A percentile compares a stretch with the other conserved stretches of the same genome.
Conservation (phyloP, 192 early-diverging fungal species). For the Blastocladiella britannica region DNA sequence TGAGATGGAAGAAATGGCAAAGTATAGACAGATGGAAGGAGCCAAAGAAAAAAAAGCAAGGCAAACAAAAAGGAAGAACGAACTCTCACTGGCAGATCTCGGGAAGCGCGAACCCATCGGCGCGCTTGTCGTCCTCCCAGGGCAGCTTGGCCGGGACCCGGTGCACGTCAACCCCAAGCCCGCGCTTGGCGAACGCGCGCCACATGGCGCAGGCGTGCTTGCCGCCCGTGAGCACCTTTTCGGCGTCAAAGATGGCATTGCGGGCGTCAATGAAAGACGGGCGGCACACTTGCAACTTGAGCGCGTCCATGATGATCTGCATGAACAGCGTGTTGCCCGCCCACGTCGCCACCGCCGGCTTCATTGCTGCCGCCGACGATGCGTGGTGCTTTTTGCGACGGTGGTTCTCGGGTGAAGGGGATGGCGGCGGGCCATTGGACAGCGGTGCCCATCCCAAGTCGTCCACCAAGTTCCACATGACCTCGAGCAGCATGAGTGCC, state of each 20-base stretch:
- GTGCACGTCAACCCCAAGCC: constrained; percentile 54
- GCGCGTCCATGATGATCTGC: constrained; percentile 48
- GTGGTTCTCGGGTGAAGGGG: too few species aligned
- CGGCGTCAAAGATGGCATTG: constrained; percentile 49
- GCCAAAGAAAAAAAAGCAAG: too few species aligned
- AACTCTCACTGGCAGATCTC: constrained; percentile 2
- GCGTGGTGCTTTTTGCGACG: constrained; percentile 6
- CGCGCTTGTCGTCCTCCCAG: constrained; percentile 33
- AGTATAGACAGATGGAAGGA: too few species aligned
- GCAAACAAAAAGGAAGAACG: too few species aligned
- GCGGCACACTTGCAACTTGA: constrained; percentile 57
- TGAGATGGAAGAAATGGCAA: too few species aligned
- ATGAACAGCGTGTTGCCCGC: constrained; percentile 46
- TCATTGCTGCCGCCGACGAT: background rate
- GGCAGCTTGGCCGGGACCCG: constrained; percentile 20
- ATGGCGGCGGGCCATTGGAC: too few species aligned
- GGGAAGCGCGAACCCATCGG: constrained; percentile 30
- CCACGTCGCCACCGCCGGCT: constrained; percentile 2
- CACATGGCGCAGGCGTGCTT: constrained; percentile 51
- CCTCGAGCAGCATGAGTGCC: constrained; percentile 80
- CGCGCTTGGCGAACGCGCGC: constrained; percentile 70
- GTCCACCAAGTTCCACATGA: constrained; percentile 49
- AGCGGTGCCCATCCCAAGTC: constrained; percentile 29
- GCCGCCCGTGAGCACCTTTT: constrained; percentile 36
- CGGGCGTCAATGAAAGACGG: constrained; percentile 52